These are phyloP conservation scores for Mortierella sp. DNA, from an alignment of 371 early-diverging fungal species.

Conservation along the genomic window DNA sequence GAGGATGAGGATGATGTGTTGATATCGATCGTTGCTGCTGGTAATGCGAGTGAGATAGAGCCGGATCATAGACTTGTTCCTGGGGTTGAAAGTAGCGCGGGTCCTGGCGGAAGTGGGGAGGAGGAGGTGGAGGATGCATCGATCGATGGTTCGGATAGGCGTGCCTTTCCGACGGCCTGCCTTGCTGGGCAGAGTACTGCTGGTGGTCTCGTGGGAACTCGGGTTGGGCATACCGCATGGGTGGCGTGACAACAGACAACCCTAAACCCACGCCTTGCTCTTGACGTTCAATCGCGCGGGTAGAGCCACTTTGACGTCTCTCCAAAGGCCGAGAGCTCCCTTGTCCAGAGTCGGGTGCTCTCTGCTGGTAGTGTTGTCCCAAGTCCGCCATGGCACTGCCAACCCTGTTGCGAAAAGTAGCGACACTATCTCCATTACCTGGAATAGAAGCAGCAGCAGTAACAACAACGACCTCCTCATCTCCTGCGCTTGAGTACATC, in stretches of 20 bases:
- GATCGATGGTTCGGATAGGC: not conserved
- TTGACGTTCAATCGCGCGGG: not conserved
- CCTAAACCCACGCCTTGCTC: not conserved
- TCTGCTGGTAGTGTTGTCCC: not conserved
- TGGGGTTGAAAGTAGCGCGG: not conserved
- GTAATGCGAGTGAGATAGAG: not conserved
- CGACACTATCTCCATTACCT: no score
- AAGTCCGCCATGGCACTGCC: not conserved
- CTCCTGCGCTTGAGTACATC: conserved; percentile 25
- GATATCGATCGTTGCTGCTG: not conserved
- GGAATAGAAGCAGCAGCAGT: not conserved
- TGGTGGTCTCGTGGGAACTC: not conserved
- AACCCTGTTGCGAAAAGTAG: not conserved
- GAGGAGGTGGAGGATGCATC: not conserved
- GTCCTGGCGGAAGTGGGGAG: not conserved
- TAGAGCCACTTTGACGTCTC: not conserved
- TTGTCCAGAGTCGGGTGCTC: not conserved
- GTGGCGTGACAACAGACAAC: not conserved
- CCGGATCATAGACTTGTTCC: not conserved
- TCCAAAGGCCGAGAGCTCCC: conserved; percentile 2
- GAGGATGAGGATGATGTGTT: not conserved
- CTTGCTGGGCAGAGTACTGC: not conserved
- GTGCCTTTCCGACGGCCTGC: not conserved
- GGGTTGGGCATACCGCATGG: not conserved
- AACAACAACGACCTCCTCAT: not conserved